Evolutionary conservation across 2,329 filamentous ascomycete genomes (phyloP).

Genomic region (Colletotrichum liriopes): DNA sequence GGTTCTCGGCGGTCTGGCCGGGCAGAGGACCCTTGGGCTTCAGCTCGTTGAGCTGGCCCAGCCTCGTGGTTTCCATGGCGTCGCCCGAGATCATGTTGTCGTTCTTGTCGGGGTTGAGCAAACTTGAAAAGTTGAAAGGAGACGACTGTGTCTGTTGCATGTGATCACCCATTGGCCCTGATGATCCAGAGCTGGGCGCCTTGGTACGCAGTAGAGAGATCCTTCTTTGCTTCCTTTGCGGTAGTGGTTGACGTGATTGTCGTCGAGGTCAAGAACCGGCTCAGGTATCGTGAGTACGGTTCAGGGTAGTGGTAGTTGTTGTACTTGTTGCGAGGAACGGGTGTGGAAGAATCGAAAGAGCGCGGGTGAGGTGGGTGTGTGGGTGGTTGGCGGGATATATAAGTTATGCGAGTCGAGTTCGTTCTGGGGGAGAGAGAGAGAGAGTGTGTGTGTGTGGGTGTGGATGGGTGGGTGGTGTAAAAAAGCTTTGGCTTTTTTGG

Average conservation of each 20-base stretch:
- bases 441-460: neutral
- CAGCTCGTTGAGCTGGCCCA: conserved; percentile 50
- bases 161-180: conserved; percentile 64
- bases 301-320: neutral
- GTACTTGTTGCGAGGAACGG: conserved; percentile 5
- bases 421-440: neutral
- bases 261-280: conserved; percentile 4
- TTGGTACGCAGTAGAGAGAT: conserved; percentile 1
- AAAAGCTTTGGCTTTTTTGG: conserved; percentile 39
- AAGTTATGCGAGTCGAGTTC: conserved; percentile 28
- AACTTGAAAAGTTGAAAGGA: conserved; percentile 82
- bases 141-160: conserved; percentile 80
- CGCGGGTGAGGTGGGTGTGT: conserved; percentile 22
- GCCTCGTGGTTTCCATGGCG: conserved; percentile 39
- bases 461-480: conserved; percentile 12
- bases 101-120: conserved; percentile 72
- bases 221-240: conserved; percentile 19
- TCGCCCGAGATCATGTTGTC: conserved; percentile 39
- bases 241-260: conserved; percentile 10
- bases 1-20: conserved; percentile 72
- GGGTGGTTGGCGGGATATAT: conserved; percentile 31
- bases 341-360: neutral
- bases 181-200: conserved; percentile 31
- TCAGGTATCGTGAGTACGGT: conserved; percentile 18
- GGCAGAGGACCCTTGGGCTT: conserved; percentile 76